Evolutionary conservation across 2,329 filamentous ascomycete species (phyloP).

Genomic region (Cladosporium halotolerans): DNA sequence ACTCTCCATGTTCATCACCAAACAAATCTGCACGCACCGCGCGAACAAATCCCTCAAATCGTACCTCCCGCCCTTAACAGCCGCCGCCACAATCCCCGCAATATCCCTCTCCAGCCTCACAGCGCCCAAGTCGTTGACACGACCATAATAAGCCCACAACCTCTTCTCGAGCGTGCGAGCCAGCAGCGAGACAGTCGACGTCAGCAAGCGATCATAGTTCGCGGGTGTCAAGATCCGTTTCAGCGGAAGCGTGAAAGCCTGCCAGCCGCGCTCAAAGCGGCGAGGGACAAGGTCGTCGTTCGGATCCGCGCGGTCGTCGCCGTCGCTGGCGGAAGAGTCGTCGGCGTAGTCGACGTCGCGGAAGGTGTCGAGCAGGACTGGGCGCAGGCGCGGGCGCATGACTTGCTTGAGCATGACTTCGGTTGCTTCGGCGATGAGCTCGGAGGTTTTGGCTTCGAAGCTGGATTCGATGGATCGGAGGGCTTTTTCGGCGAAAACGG

Average conservation of each 20-base stretch:
- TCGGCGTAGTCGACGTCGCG: constrained; percentile 82
- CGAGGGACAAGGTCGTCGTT: constrained; percentile 61
- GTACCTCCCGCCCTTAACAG: constrained; percentile 66
- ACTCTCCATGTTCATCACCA: constrained; percentile 90
- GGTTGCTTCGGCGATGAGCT: constrained; percentile 77
- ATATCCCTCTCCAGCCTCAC: constrained; percentile 81
- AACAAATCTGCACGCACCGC: constrained; percentile 69
- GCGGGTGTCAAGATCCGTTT: constrained; percentile 73
- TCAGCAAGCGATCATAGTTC: constrained; percentile 70
- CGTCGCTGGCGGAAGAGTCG: constrained; percentile 52
- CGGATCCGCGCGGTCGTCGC: constrained; percentile 37
- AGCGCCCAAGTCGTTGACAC: constrained; percentile 74
- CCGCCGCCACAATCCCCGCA: constrained; percentile 62
- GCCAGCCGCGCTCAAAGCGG: constrained; percentile 81
- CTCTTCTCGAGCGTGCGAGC: constrained; percentile 78
- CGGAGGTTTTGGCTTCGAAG: constrained; percentile 71
- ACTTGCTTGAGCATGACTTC: constrained; percentile 83
- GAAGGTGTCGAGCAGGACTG: constrained; percentile 81
- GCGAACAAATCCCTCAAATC: constrained; percentile 70
- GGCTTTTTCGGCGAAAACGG: constrained; percentile 59
- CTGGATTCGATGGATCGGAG: constrained; percentile 63
- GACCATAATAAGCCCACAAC: constrained; percentile 71
- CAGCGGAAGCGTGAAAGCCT: constrained; percentile 75
- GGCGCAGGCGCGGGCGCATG: constrained; percentile 74
- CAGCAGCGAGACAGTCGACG: constrained; percentile 67